phyloP scores from a whole-genome alignment of 306 rosid species.

The Elaeagnus macrophylla region DNA sequence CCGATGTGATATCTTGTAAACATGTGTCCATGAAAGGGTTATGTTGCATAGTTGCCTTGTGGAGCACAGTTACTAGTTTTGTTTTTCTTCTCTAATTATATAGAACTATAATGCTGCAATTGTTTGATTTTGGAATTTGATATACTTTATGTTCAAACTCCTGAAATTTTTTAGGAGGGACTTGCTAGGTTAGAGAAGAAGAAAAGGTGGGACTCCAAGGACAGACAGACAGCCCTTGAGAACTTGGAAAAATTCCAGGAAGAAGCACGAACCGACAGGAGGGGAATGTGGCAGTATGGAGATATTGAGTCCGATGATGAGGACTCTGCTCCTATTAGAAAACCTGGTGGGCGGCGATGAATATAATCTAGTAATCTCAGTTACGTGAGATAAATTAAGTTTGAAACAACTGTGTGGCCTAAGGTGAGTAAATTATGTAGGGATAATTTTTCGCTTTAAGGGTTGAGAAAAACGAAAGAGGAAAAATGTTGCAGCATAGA shows the following conservation, averaged over 20 bases:
- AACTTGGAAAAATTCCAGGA: conserved; percentile 72
- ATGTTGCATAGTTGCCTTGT: too few species aligned
- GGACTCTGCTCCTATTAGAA: conserved; percentile 57
- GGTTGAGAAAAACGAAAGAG: conserved; percentile 17
- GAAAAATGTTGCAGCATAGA: conserved; percentile 30
- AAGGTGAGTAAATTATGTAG: conserved; percentile 32
- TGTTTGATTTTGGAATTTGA: neutral
- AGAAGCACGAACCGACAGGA: conserved; percentile 60
- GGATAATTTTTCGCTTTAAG: conserved; percentile 28
- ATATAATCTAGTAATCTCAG: conserved; percentile 14
- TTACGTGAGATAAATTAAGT: conserved; percentile 15
- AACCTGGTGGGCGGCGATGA: conserved; percentile 66
- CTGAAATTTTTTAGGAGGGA: conserved; percentile 68
- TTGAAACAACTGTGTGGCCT: conserved; percentile 27
- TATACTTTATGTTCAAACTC: neutral
- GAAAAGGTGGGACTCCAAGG: conserved; percentile 66
- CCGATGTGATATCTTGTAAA: too few species aligned
- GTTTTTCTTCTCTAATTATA: too few species aligned
- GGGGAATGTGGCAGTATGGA: conserved; percentile 91
- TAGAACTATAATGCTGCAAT: too few species aligned
- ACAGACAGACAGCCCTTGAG: conserved; percentile 54
- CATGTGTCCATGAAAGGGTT: too few species aligned
- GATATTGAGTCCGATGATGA: conserved; percentile 84
- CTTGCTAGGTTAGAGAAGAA: conserved; percentile 72
- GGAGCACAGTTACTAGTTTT: too few species aligned